Conservation (phyloP, 352 stramenopile species). For the Pythium diclinum region DNA sequence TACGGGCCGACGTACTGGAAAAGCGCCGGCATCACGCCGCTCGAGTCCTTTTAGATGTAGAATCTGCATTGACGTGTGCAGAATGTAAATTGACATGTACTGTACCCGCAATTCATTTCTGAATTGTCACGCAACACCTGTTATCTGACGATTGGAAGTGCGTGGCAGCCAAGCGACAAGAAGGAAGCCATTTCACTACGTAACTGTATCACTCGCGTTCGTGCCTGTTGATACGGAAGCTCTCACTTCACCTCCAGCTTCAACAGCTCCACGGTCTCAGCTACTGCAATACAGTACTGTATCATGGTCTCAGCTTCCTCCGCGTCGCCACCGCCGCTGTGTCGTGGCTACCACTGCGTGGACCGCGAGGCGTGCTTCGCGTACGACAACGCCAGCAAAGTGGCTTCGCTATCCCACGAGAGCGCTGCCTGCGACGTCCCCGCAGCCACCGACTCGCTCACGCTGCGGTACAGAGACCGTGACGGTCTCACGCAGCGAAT, state of each 20-base stretch:
- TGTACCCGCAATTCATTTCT: constrained; percentile 20
- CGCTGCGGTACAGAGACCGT: constrained; percentile 40
- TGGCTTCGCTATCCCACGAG: constrained; percentile 34
- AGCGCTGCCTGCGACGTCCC: constrained; percentile 35
- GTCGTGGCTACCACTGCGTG: constrained; percentile 48
- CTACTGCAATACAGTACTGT: no score
- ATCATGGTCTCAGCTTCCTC: not conserved
- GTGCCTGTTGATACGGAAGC: no score
- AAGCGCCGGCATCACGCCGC: constrained; percentile 42
- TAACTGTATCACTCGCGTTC: not conserved
- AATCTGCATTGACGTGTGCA: no score
- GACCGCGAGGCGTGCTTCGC: constrained; percentile 61
- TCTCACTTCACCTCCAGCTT: no score
- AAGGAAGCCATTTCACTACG: not conserved
- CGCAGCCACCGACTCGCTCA: constrained; percentile 29
- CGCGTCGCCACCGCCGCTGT: constrained; percentile 15
- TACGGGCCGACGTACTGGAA: constrained; percentile 74
- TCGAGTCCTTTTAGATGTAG: constrained; percentile 19
- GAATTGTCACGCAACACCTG: constrained; percentile 20
- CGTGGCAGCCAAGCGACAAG: constrained; percentile 12
- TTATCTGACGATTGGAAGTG: constrained; percentile 22
- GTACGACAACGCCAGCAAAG: constrained; percentile 47
- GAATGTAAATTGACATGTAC: constrained; percentile 9
- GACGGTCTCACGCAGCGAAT: constrained; percentile 37
- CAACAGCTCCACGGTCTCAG: not conserved